phyloP scores from a whole-genome alignment of 306 rosid species.

The Cicer cuneatum region DNA sequence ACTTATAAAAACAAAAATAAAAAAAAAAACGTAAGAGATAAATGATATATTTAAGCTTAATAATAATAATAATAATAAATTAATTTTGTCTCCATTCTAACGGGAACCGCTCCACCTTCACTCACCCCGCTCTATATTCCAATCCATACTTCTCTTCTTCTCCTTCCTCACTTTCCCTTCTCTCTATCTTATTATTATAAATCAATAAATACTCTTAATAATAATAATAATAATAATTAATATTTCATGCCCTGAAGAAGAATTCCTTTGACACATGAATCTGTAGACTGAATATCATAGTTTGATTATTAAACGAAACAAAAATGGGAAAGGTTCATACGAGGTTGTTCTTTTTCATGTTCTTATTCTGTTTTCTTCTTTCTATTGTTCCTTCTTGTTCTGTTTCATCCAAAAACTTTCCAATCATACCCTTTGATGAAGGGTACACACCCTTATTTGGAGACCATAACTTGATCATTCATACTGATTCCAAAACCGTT shows the following conservation, averaged over 20 bases:
- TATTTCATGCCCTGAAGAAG: slow-evolving; percentile 5
- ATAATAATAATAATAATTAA: not conserved
- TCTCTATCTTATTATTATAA: not conserved
- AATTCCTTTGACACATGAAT: slow-evolving; percentile 36
- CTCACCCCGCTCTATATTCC: no score
- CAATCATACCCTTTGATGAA: slow-evolving; percentile 77
- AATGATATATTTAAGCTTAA: no score
- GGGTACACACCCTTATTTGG: slow-evolving; percentile 86
- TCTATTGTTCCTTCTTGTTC: slow-evolving; percentile 56
- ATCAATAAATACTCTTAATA: not conserved
- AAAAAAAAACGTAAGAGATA: no score
- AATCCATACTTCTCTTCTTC: not conserved
- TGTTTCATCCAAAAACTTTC: slow-evolving; percentile 57
- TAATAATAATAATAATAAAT: no score
- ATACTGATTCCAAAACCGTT: slow-evolving; percentile 78
- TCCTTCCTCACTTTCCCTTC: not conserved
- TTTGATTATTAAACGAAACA: not conserved
- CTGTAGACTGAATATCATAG: slow-evolving; percentile 15
- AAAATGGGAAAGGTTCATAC: slow-evolving; percentile 54
- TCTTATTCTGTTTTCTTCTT: slow-evolving; percentile 43
- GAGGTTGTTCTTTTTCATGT: slow-evolving; percentile 45
- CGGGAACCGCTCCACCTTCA: no score
- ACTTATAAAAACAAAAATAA: no score
- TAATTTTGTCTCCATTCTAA: no score
- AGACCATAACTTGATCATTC: slow-evolving; percentile 68